These are phyloP conservation scores for Fusarium sp. DNA, from an alignment of 2,329 filamentous ascomycete genomes.

Conservation along the genomic window DNA sequence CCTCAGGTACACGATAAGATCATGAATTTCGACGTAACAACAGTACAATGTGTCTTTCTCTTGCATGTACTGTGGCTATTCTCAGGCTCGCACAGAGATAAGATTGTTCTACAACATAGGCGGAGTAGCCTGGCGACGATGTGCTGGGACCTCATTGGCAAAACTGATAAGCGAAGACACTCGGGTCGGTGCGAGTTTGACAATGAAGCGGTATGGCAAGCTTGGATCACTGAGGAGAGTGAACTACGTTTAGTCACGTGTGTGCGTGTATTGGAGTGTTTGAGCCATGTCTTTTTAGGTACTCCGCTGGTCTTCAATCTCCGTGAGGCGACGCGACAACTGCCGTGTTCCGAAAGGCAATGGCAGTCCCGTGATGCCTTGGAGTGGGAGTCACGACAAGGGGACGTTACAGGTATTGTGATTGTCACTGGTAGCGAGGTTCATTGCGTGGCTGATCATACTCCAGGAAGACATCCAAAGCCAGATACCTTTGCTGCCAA, in stretches of 20 bases:
- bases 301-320: background rate
- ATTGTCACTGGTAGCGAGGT: rapidly evolving
- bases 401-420: background rate
- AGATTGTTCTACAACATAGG: background rate
- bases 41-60: background rate
- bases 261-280: background rate
- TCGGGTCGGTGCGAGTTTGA: too few relatives aligned
- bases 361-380: background rate
- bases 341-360: background rate
- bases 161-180: background rate
- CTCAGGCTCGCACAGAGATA: background rate
- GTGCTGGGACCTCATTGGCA: background rate
- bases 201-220: background rate
- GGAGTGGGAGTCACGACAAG: background rate
- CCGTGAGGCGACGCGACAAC: background rate
- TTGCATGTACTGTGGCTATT: background rate
- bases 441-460: too few relatives aligned
- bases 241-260: background rate
- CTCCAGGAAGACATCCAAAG: rapidly evolving
- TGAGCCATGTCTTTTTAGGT: background rate
- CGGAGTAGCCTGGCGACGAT: background rate
- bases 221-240: rapidly evolving
- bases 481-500: background rate
- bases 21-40: rapidly evolving
- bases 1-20: background rate